A percentile compares a stretch with the other conserved stretches of the same genome.
Conservation (phyloP, 73 alveolate species). For the Paramecium caudatum region DNA sequence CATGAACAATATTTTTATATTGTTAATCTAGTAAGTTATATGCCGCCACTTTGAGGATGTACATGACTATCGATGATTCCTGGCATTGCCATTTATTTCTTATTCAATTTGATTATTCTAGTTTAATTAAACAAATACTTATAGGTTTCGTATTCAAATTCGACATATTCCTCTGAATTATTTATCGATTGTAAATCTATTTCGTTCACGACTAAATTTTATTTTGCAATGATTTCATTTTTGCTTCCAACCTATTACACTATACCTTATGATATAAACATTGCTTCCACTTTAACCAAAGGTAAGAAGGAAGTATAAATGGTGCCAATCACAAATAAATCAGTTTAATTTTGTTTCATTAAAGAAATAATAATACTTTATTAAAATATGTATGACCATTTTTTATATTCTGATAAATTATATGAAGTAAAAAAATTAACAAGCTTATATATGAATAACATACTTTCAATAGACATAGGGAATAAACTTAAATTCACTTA, state of each 20-base stretch:
- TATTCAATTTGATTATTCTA: not conserved
- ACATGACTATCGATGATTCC: conserved; percentile 66
- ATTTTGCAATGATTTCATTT: not conserved
- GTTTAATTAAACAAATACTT: not conserved
- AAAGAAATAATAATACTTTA: too few species aligned
- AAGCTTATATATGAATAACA: too few species aligned
- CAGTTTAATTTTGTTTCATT: too few species aligned
- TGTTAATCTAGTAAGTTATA: not conserved
- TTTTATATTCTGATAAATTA: too few species aligned
- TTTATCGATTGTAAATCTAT: not conserved
- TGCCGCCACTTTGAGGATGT: conserved; percentile 55
- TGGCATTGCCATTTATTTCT: conserved; percentile 30
- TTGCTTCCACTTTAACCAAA: not conserved
- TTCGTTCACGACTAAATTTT: not conserved
- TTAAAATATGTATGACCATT: too few species aligned
- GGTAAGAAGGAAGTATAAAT: conserved; percentile 11
- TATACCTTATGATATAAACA: not conserved
- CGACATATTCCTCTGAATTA: not conserved
- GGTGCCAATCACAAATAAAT: too few species aligned
- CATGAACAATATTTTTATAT: not conserved
- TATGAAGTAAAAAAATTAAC: too few species aligned
- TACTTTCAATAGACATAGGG: too few species aligned
- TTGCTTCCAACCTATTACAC: not conserved
- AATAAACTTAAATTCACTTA: too few species aligned
- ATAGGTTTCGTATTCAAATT: not conserved